Evolutionary conservation across 2,329 filamentous ascomycete species (phyloP), one percentile per base, ranked within the genome.

Genomic region (Hypoxylon sp.): DNA sequence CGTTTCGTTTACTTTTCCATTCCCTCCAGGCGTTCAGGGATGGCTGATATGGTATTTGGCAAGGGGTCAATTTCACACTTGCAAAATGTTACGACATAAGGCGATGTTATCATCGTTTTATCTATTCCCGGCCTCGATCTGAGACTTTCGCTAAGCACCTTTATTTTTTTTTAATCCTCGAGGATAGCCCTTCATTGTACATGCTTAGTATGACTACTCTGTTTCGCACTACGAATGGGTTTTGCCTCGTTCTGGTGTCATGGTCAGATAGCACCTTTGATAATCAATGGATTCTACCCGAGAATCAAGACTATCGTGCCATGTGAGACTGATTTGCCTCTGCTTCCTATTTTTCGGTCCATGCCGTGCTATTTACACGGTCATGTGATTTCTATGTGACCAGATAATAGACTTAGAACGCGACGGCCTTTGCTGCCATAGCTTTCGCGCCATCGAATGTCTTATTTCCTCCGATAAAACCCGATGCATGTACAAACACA

Each of bases 401-500:
- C 15, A n/a, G 20, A n/a, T 28, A 28, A n/a, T 47, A 47, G 19
- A 52, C 46, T 59, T 72, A 81, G 56, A 77, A 70, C 37, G 79
- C 86, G 66, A 92, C 80, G 1, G 91, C 90, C 83, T 91, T 92
- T 77, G 85, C 80, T 4, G 94, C 93, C 93, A 98, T 97, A 60
- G 89, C 87, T 76, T 92, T 85, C 24, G 89, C 94, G 28, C 95
- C 95, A 65, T 97, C 92, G 73, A 91, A 95, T 0, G 91, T 96
- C 84, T 91, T 90, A 79, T 97, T 96, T 2, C 95, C 95, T 17
- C 95, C 95, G 74, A 98, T 98, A 80, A 99, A 99, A 26, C 95
- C 95, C 55, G 91, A 90, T 3, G 94, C 94, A 76, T 99, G 95
- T 28, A 97, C 91, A 76, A 99, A 99, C 26, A 99, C 89, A 66